Evolutionary conservation across 2,329 filamentous ascomycete genomes (phyloP), one percentile per base, ranked within the genome.

Genomic region (Penicillium sp.): DNA sequence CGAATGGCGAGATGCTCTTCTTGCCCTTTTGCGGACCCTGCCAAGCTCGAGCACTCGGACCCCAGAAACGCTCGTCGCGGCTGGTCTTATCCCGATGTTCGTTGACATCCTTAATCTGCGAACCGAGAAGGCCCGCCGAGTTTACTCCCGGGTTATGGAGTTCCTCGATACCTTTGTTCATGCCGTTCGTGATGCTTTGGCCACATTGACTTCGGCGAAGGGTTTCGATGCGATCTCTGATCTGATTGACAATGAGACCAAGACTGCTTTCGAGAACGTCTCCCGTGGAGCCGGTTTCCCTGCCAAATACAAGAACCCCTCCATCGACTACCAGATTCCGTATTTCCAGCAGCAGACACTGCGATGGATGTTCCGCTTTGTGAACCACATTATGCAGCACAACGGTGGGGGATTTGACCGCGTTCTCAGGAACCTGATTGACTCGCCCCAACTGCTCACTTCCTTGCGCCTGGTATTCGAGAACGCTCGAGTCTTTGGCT

Each of bases 331-430:
- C 65, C 80, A 89, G 60, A 89, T 97, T 43, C 89, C 90, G 0
- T 96, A 89, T 66, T 89, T 89, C 65, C 86, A 95, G 57, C 93
- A 97, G 65, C 89, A 95, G 66, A 91, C 89, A 14, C 76, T 98
- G 24, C 90, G 94, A 62, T 94, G 88, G 82, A 76, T 96, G 36
- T 85, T 98, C 68, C 96, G 95, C 67, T 95, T 97, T 63, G 86
- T 95, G 52, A 90, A 95, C 58, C 90, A 97, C 65, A 85, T 97
- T 72, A 95, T 97, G 85, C 74, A 86, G 71, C 68, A 94, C 77
- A 77, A 84, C 74, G 66, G 87, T 45, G 87, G 86, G 47, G 93
- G 90, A 48, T 91, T 90, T 46, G 93, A 97, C 64, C 85, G 93
- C 28, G 75, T 96, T 4, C 75, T 98, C 58, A 82, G 94, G 44